These are phyloP conservation scores for Globisporangium acanthophoron DNA, from an alignment of 352 stramenopile genomes.

Conservation along the genomic window DNA sequence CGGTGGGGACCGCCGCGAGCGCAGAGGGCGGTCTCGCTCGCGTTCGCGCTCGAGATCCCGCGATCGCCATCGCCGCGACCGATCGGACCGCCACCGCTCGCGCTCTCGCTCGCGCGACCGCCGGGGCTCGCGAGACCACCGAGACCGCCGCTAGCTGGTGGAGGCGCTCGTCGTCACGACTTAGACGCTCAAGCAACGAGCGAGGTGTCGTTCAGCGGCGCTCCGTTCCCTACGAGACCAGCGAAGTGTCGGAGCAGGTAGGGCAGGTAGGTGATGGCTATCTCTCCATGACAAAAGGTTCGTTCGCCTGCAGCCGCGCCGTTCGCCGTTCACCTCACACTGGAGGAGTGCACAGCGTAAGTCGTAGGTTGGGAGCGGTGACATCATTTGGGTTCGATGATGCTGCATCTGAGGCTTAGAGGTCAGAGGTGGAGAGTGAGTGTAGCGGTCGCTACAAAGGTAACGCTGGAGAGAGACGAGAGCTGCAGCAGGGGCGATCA, in stretches of 20 bases:
- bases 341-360: too few relatives aligned
- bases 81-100: conserved; percentile 20
- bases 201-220: neutral
- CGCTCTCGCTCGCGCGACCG: conserved; percentile 32
- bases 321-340: neutral
- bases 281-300: conserved; percentile 1
- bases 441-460: too few relatives aligned
- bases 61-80: conserved; percentile 29
- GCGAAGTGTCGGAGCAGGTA: neutral
- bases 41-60: conserved; percentile 37
- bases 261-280: neutral
- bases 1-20: conserved; percentile 16
- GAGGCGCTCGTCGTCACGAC: too few relatives aligned
- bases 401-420: too few relatives aligned
- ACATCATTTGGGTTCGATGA: too few relatives aligned
- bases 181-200: neutral
- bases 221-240: neutral
- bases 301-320: neutral
- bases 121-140: conserved; percentile 42
- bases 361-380: neutral
- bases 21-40: conserved; percentile 25
- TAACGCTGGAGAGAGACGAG: neutral
- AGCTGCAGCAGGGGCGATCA: too few relatives aligned
- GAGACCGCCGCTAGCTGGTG: conserved; percentile 25
- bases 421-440: too few relatives aligned